Percentiles rank a stretch among this genome's conserved stretches.
These are phyloP conservation scores for Fusarium papillatum DNA, from an alignment of 2,329 filamentous ascomycete genomes.

Conservation along the genomic window DNA sequence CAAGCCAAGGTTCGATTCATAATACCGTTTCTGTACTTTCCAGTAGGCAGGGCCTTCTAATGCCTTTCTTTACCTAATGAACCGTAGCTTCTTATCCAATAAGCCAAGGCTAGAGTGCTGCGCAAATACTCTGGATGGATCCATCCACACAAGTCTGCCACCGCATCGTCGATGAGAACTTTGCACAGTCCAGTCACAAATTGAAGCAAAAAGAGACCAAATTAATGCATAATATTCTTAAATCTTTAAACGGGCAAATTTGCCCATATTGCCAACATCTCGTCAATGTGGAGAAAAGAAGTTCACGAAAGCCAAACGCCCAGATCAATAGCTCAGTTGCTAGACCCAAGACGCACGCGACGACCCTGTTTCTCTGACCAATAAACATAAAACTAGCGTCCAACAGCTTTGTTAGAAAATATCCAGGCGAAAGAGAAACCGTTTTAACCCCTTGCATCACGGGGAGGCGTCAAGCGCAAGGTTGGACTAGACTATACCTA, in stretches of 20 bases:
- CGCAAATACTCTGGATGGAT: background rate
- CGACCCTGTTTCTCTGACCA: background rate
- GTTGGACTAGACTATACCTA: background rate
- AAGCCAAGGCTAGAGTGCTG: background rate
- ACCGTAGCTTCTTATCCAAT: background rate
- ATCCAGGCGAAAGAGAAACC: background rate
- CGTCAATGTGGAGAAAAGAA: background rate
- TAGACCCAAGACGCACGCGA: background rate
- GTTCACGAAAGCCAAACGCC: background rate
- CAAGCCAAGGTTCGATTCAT: background rate
- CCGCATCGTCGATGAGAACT: background rate
- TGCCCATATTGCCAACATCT: background rate
- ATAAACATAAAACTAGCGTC: background rate
- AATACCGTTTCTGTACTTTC: background rate
- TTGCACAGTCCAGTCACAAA: background rate
- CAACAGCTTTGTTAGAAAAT: too few relatives aligned
- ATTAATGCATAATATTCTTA: background rate
- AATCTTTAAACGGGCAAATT: background rate
- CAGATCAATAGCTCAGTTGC: background rate
- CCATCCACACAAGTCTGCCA: background rate
- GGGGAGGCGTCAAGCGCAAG: background rate
- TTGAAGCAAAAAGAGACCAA: background rate
- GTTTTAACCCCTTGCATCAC: background rate
- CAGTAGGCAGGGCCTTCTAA: background rate
- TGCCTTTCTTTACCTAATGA: too few relatives aligned